phyloP scores from a whole-genome alignment of 257 asterid species.

The Solanum rostratum region DNA sequence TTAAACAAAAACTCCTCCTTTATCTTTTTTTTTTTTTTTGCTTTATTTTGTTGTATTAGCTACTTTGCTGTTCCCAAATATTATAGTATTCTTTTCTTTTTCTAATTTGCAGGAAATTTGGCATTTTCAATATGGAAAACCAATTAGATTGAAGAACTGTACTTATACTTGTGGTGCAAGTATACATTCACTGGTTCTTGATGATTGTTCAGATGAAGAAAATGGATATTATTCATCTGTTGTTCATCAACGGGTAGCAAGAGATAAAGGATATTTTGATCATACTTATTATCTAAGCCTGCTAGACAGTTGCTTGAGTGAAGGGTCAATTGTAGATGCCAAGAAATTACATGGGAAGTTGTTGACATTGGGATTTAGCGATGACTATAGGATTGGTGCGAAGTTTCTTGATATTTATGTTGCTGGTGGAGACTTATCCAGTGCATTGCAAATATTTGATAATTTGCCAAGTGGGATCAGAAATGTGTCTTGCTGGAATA shows the following conservation, averaged over 20 bases:
- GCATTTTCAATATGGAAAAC: background rate
- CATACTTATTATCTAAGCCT: conserved; percentile 8
- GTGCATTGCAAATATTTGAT: conserved; percentile 17
- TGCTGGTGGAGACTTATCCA: conserved; percentile 18
- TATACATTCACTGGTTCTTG: conserved; percentile 10
- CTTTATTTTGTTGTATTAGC: background rate
- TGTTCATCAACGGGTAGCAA: background rate
- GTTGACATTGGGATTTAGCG: conserved; percentile 14
- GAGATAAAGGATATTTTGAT: background rate
- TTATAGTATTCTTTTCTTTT: no score
- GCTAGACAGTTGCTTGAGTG: conserved; percentile 6
- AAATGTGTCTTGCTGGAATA: conserved; percentile 22
- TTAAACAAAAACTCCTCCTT: background rate
- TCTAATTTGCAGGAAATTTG: background rate
- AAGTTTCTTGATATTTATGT: conserved; percentile 19
- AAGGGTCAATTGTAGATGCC: conserved; percentile 9
- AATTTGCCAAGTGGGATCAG: conserved; percentile 11
- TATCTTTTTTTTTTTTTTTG: background rate
- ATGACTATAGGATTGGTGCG: conserved; percentile 1
- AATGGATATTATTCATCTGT: background rate
- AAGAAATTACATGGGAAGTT: conserved; percentile 16
- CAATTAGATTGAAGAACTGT: background rate
- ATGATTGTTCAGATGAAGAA: conserved; percentile 7
- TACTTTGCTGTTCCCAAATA: background rate
- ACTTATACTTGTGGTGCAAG: conserved; percentile 18